Base-by-base conservation (phyloP, 208 protist genomes). In the Acanthamoeba healyi region DNA sequence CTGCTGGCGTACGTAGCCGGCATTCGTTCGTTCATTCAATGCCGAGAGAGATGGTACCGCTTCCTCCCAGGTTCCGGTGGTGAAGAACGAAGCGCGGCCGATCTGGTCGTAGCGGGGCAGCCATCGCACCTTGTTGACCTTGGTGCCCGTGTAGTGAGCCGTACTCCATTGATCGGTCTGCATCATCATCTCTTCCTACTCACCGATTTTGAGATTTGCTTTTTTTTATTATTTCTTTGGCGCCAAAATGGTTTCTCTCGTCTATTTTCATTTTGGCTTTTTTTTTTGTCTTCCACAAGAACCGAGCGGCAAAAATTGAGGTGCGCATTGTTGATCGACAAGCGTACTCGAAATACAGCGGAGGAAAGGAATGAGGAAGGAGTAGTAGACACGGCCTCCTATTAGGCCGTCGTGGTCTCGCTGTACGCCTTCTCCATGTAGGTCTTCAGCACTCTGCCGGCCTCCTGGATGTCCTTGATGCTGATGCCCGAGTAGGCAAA, bases 401-500 rank as follows among this genome's bases (percentile, higher is more conserved):
- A n/a, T 77, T 77, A 77, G 67, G 67, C 67, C 7, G 67, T 44
- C 15, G 29, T 44, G 36, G 67, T 77, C 67, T 77, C 67, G 67
- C 38, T 77, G 67, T 44, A 36, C 26, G 34, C 38, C 51, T 91
- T 63, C 58, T 91, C 56, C 88, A 93, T 93, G 88, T 81, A 93
- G 46, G n/a, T 40, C 51, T 93, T 93, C 38, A 93, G 51, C 58
- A 81, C 32, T 10, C n/a, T 38, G 44, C 88, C 32, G 65, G 65
- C 40, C 40, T 93, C 63, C 46, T 81, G 63, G 63, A 93, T 93
- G 15, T 93, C 88, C 88, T 93, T 63, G 15, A 82, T n/a, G 0
- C 88, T 40, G 29, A 93, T 93, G 24, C 88, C 88, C 2, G 63
- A 82, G 88, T 93, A 93, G 88, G 88, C 88, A n/a, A 93, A 93